A percentile compares a stretch with the other conserved stretches of the same genome.
phyloP scores from a whole-genome alignment of 495 filamentous ascomycete species.

The Tuber calosporum region DNA sequence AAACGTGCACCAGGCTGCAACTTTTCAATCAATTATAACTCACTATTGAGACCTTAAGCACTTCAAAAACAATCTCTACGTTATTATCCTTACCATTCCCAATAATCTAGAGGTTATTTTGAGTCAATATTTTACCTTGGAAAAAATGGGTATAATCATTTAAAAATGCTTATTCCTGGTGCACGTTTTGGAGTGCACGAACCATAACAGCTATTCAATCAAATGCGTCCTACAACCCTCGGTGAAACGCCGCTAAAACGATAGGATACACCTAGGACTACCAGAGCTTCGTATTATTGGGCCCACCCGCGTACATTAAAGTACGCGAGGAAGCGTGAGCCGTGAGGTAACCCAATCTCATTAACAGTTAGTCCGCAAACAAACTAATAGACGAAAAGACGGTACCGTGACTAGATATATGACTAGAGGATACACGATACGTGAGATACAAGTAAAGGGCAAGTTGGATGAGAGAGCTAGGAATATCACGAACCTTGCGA shows the following conservation, averaged over 20 bases:
- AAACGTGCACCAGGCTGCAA: too few relatives aligned
- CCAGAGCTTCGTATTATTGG: neutral
- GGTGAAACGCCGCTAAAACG: neutral
- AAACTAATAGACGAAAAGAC: neutral
- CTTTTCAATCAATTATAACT: too few relatives aligned
- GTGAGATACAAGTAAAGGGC: too few relatives aligned
- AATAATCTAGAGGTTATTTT: too few relatives aligned
- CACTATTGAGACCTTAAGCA: too few relatives aligned
- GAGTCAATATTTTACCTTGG: too few relatives aligned
- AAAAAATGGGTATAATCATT: too few relatives aligned
- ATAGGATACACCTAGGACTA: neutral
- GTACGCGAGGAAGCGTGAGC: neutral
- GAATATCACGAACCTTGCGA: neutral
- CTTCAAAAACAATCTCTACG: too few relatives aligned
- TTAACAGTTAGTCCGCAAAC: neutral
- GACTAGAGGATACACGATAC: neutral
- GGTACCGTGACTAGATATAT: neutral
- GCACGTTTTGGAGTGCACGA: too few relatives aligned
- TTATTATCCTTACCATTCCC: too few relatives aligned
- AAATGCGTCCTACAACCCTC: neutral
- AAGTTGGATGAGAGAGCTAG: neutral
- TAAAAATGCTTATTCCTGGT: too few relatives aligned
- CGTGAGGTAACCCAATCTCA: neutral
- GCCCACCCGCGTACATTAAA: neutral
- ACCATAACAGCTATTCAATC: too few relatives aligned